Conservation (phyloP, 129 eudicot species). For the Lonicera japonica region DNA sequence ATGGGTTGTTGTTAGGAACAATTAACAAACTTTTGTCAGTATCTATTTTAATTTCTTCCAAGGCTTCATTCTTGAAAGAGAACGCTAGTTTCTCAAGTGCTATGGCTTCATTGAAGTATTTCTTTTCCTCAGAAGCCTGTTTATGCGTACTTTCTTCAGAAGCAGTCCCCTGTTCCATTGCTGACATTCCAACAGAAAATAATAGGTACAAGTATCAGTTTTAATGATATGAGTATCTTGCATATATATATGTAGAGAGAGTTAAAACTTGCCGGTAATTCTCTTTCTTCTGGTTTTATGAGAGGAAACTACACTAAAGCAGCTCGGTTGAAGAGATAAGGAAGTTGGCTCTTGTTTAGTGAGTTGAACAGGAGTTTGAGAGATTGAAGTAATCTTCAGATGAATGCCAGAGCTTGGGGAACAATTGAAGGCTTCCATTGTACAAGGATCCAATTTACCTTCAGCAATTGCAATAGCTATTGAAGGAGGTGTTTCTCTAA, state of each 20-base stretch:
- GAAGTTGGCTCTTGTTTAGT: constrained; percentile 8
- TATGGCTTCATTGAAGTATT: constrained; percentile 19
- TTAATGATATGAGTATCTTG: not conserved
- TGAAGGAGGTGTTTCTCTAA: constrained; percentile 55
- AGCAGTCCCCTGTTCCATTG: constrained; percentile 13
- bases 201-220: not conserved
- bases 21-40: constrained; percentile 17
- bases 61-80: constrained; percentile 15
- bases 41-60: constrained; percentile 4
- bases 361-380: constrained; percentile 8
- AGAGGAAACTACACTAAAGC: constrained; percentile 46
- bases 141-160: constrained; percentile 17
- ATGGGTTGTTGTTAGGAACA: constrained; percentile 68
- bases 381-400: constrained; percentile 3
- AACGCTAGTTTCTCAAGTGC: constrained; percentile 34
- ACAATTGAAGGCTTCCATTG: constrained; percentile 49
- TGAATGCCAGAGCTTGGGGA: constrained; percentile 23
- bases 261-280: constrained; percentile 23
- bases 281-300: constrained; percentile 31
- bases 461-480: constrained; percentile 68
- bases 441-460: constrained; percentile 65
- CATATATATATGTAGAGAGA: not conserved
- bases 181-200: constrained; percentile 11
- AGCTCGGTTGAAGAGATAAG: constrained; percentile 27
- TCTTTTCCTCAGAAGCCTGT: constrained; percentile 17